A percentile compares a stretch with the other conserved stretches of the same genome.
Conservation (phyloP, 2,329 filamentous ascomycete species). For the Paecilomyces fulvus region DNA sequence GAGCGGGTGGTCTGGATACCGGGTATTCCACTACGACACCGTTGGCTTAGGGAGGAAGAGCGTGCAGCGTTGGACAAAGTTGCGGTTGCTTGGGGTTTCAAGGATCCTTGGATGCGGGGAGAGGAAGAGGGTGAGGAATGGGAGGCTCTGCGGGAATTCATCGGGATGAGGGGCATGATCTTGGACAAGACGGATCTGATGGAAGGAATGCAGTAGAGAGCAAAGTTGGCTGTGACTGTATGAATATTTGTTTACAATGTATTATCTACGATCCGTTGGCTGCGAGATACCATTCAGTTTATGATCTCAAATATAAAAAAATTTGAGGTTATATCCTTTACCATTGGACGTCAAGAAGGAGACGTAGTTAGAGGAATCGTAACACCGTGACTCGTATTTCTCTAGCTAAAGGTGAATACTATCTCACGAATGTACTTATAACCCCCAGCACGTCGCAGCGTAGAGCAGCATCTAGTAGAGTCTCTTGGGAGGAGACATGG, state of each 20-base stretch:
- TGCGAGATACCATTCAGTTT: background rate
- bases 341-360: background rate
- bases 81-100: conserved; percentile 85
- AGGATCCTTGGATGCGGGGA: conserved; percentile 67
- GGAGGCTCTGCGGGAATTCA: conserved; percentile 75
- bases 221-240: background rate
- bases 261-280: background rate
- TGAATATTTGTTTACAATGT: conserved; percentile 3
- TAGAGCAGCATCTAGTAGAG: conserved; percentile 64
- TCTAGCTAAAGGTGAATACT: conserved; percentile 20
- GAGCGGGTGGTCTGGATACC: conserved; percentile 81
- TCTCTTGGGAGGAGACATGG: conserved; percentile 97
- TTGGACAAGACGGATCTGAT: conserved; percentile 83
- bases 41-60: conserved; percentile 88
- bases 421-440: conserved; percentile 17
- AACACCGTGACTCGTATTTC: conserved; percentile 26
- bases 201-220: conserved; percentile 75
- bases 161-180: conserved; percentile 76
- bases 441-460: conserved; percentile 19
- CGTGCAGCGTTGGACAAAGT: conserved; percentile 77
- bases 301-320: background rate
- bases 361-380: conserved; percentile 14
- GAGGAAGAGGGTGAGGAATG: conserved; percentile 90
- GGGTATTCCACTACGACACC: conserved; percentile 68
- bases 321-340: background rate